phyloP scores from a whole-genome alignment of 495 filamentous ascomycete species.

The Neurospora hispaniola region DNA sequence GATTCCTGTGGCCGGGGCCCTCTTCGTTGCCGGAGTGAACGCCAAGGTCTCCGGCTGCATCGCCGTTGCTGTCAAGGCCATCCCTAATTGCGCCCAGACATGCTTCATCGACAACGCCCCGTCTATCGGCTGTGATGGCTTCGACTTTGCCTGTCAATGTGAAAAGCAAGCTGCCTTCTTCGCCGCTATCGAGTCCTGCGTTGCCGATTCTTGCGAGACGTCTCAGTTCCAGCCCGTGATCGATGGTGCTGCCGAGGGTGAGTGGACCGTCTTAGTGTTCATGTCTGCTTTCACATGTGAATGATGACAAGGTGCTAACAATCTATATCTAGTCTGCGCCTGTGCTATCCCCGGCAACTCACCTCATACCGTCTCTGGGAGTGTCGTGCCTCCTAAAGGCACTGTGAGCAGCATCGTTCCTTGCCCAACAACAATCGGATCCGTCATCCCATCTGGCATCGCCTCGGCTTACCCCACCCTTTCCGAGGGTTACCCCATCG shows the following conservation, averaged over 20 bases:
- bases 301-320: constrained; percentile 7
- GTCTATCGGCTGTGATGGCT: constrained; percentile 16
- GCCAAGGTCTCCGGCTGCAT: constrained; percentile 11
- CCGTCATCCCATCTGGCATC: neutral
- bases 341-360: neutral
- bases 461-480: neutral
- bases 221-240: constrained; percentile 17
- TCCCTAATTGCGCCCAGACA: constrained; percentile 21
- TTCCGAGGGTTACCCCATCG: neutral
- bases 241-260: constrained; percentile 14
- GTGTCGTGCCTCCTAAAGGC: neutral
- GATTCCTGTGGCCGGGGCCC: neutral
- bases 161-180: constrained; percentile 16
- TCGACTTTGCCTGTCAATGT: constrained; percentile 26
- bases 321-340: neutral
- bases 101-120: constrained; percentile 21
- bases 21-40: neutral
- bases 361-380: neutral
- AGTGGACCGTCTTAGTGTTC: neutral
- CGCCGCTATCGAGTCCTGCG: constrained; percentile 20
- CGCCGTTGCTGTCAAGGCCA: constrained; percentile 14
- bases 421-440: neutral
- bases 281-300: neutral
- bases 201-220: constrained; percentile 12
- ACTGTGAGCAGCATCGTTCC: neutral